Base-by-base conservation (phyloP, 257 asterid species). In the Petrea volubilis region DNA sequence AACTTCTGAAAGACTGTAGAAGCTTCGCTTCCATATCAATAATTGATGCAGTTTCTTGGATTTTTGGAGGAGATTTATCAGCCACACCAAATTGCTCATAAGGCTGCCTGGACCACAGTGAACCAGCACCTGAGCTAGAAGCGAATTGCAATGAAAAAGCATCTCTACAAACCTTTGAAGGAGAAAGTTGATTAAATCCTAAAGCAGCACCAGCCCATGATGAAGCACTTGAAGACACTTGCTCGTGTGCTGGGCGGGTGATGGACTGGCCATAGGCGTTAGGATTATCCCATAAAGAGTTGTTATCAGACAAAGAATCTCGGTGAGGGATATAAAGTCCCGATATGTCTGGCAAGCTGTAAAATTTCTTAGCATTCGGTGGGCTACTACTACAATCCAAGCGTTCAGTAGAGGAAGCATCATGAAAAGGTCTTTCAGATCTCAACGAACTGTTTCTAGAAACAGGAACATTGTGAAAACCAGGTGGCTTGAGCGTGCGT, bases 61-160 rank as follows among this genome's bases (percentile, higher is more conserved):
- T 34, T 64, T 67, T 78, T 3, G 91, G 74, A 67, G 81, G 81
- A 46, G 80, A 69, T 49, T 81, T 90, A 77, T 77, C 95, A 46
- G 96, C 97, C 77, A 95, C 96, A 12, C 99, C 96, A 78, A 94
- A 94, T 65, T 83, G 96, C 64, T 92, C 97, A 59, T 77, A 89
- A 53, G 97, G 97, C 85, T 94, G 97, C 76, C 74, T 85, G 65
- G 95, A 85, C 97, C 97, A 91, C 68, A 94, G 70, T 34, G 99
- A 91, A 60, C 82, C 83, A 49, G 87, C 76, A 23, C 81, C 82
- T 36, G 91, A 59, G 49, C 83, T 67, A 59, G 96, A 78, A 76
- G 51, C 49, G 15, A 8, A 74, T 63, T 84, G 92, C 77, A 88
- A 71, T 0, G 95, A 71, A 53, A 77, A 83, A 18, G 90, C 81